Conservation (phyloP, 768 basidiomycete genomes). For the Xanthoconium purpureum region DNA sequence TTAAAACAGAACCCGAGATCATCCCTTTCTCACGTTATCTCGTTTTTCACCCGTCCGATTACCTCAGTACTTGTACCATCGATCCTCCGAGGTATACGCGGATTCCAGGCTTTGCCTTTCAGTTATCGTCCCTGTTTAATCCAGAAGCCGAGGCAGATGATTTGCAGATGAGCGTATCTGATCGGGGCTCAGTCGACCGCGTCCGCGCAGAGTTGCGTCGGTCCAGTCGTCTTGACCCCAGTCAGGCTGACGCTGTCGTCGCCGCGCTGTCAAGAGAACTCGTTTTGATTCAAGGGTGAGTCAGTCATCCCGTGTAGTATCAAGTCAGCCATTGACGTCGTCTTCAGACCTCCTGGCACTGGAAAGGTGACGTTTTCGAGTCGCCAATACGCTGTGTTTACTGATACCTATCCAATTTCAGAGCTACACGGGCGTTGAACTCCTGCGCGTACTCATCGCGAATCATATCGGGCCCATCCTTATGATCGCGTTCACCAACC, state of each 20-base stretch:
- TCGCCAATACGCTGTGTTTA: background rate
- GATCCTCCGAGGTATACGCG: conserved; percentile 53
- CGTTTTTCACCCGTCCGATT: conserved; percentile 39
- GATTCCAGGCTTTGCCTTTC: conserved; percentile 53
- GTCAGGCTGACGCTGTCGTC: conserved; percentile 69
- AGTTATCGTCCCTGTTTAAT: conserved; percentile 54
- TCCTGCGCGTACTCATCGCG: conserved; percentile 60
- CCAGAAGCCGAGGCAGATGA: conserved; percentile 36
- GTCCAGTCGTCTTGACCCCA: conserved; percentile 59
- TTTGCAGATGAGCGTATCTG: conserved; percentile 40
- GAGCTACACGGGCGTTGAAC: conserved; percentile 68
- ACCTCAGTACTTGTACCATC: conserved; percentile 36
- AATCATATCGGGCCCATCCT: conserved; percentile 53
- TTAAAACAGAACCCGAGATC: conserved; percentile 53
- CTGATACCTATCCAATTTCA: conserved; percentile 22
- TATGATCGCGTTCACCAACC: conserved; percentile 71
- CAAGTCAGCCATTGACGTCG: background rate
- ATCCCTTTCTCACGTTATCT: conserved; percentile 57
- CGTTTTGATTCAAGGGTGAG: conserved; percentile 69
- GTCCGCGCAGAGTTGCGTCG: conserved; percentile 45
- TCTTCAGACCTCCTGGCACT: conserved; percentile 66
- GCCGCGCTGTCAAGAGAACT: conserved; percentile 59
- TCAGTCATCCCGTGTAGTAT: background rate
- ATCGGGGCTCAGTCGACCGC: conserved; percentile 42
- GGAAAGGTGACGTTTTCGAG: conserved; percentile 51